phyloP scores from a whole-genome alignment of 1,284 basidiomycete genomes.

The Pisolithus thermaeus region DNA sequence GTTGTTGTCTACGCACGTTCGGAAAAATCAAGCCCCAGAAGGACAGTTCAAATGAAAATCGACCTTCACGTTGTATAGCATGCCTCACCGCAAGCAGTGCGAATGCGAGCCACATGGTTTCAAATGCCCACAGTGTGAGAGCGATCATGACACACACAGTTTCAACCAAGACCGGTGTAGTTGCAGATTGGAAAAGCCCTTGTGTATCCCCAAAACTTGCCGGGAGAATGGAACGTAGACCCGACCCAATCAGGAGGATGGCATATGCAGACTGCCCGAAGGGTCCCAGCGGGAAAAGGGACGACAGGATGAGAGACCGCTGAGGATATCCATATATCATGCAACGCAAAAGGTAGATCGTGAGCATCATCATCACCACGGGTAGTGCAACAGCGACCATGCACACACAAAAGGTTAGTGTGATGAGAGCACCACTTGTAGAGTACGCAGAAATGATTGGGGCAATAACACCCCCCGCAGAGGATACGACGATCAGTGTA shows the following conservation, averaged over 20 bases:
- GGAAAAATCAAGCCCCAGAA: slow-evolving; percentile 51
- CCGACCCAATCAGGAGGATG: slow-evolving; percentile 45
- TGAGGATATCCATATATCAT: slow-evolving; percentile 37
- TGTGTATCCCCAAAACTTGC: no score
- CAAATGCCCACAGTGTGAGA: slow-evolving; percentile 41
- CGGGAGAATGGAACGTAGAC: slow-evolving; percentile 6
- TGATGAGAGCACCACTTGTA: slow-evolving; percentile 41
- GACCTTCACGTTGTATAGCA: slow-evolving; percentile 20
- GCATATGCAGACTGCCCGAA: slow-evolving; percentile 50
- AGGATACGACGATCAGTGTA: slow-evolving; percentile 54
- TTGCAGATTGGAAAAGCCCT: no score
- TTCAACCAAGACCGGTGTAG: no score
- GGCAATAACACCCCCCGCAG: slow-evolving; percentile 51
- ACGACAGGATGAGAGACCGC: slow-evolving; percentile 39
- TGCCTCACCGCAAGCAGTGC: slow-evolving; percentile 31
- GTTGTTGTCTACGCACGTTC: slow-evolving; percentile 21
- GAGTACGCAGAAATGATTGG: slow-evolving; percentile 35
- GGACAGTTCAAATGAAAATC: slow-evolving; percentile 35
- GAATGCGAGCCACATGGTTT: slow-evolving; percentile 39
- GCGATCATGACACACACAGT: no score
- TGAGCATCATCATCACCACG: slow-evolving; percentile 43
- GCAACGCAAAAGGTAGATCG: slow-evolving; percentile 38
- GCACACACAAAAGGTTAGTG: slow-evolving; percentile 44
- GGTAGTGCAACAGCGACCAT: slow-evolving; percentile 50
- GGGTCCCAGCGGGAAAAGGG: slow-evolving; percentile 39